Evolutionary conservation across 495 filamentous ascomycete species (phyloP).

Genomic region (Glarea lozoyensis): DNA sequence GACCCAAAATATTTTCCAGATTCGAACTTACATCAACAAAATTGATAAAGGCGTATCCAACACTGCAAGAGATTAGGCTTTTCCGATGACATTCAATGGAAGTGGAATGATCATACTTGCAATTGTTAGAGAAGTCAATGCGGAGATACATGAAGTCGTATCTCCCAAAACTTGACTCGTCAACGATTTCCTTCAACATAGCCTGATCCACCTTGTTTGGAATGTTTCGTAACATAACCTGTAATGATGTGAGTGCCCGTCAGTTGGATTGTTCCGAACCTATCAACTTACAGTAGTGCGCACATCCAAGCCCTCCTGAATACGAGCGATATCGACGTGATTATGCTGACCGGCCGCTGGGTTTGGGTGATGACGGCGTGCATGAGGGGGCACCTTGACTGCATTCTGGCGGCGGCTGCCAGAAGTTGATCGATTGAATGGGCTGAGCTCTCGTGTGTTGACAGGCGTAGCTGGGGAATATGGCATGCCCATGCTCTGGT

Average conservation of each 20-base stretch:
- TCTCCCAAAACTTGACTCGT: constrained; percentile 66
- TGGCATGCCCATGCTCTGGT: constrained; percentile 2
- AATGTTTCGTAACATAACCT: constrained; percentile 96
- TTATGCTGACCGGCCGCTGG: constrained; percentile 46
- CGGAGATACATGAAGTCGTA: constrained; percentile 96
- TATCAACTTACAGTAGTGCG: constrained; percentile 59
- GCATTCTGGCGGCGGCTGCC: constrained; percentile 7
- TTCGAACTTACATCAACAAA: constrained; percentile 63
- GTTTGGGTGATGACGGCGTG: constrained; percentile 20
- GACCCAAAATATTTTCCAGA: background rate
- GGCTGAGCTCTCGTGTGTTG: background rate
- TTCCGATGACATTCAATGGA: background rate
- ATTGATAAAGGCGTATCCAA: constrained; percentile 98
- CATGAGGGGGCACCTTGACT: constrained; percentile 1
- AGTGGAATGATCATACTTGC: constrained; percentile 56
- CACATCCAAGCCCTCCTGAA: constrained; percentile 58
- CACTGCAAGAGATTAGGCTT: constrained; percentile 41
- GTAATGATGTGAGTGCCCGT: constrained; percentile 16
- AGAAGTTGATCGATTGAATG: background rate
- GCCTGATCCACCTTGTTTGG: constrained; percentile 83
- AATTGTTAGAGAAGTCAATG: constrained; percentile 83
- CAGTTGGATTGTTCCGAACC: background rate
- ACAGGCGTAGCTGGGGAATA: background rate
- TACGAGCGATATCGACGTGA: constrained; percentile 55
- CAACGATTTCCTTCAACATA: constrained; percentile 69